These are phyloP conservation scores for Ceratocystiopsis sp. DNA, from an alignment of 2,329 filamentous ascomycete genomes.

Conservation along the genomic window DNA sequence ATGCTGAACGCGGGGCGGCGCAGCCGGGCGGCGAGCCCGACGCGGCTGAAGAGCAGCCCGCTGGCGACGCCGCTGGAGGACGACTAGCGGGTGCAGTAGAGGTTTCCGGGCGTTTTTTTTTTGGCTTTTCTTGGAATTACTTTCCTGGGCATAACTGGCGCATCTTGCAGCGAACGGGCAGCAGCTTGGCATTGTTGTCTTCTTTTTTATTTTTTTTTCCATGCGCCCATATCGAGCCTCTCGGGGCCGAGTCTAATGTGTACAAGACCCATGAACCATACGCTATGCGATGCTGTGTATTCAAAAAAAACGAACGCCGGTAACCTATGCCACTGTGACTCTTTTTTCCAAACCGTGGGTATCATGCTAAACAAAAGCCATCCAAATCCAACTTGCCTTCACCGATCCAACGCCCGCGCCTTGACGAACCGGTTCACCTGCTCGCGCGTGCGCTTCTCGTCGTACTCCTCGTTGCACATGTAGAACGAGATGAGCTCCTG, in stretches of 20 bases:
- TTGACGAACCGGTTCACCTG: conserved; percentile 43
- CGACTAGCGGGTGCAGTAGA: conserved; percentile 7
- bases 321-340: neutral
- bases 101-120: neutral
- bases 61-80: conserved; percentile 32
- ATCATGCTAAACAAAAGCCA: neutral
- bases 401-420: conserved; percentile 37
- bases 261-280: too few species aligned
- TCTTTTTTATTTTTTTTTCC: too few species aligned
- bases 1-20: conserved; percentile 38
- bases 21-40: conserved; percentile 40
- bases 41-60: conserved; percentile 42
- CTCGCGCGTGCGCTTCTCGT: conserved; percentile 40
- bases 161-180: too few species aligned
- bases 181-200: too few species aligned
- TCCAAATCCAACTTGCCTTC: conserved; percentile 2
- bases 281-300: too few species aligned
- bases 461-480: conserved; percentile 47
- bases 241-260: too few species aligned
- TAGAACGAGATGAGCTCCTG: conserved; percentile 88
- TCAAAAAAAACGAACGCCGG: too few species aligned
- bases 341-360: neutral
- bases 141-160: too few species aligned
- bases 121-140: too few species aligned
- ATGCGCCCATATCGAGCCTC: too few species aligned